These are phyloP conservation scores for Fallopia convolvulus DNA, from an alignment of 148 eudicot species.

Conservation along the genomic window DNA sequence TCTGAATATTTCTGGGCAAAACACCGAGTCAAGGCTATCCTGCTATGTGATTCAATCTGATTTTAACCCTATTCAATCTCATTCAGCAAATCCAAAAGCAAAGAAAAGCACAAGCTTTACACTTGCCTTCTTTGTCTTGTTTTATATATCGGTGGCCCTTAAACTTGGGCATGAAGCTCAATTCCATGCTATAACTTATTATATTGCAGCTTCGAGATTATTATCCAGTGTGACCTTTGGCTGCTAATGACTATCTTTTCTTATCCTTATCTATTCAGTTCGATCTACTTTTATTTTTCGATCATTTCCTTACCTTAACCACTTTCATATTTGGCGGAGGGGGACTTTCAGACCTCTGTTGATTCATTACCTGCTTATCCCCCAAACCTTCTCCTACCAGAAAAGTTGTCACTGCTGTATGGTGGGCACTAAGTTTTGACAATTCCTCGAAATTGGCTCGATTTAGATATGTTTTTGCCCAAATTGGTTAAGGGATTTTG, in stretches of 20 bases:
- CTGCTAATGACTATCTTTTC: neutral
- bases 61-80: neutral
- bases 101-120: neutral
- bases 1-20: too few relatives aligned
- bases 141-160: neutral
- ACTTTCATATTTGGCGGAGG: neutral
- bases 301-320: neutral
- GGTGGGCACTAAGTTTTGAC: neutral
- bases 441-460: too few relatives aligned
- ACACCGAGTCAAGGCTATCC: too few relatives aligned
- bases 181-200: neutral
- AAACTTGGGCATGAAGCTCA: neutral
- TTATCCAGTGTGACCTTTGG: neutral
- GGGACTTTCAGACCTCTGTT: neutral
- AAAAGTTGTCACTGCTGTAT: neutral
- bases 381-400: neutral
- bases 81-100: neutral
- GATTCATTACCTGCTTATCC: neutral
- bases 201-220: neutral
- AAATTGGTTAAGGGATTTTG: too few relatives aligned
- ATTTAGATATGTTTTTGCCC: too few relatives aligned
- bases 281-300: slow-evolving; percentile 2
- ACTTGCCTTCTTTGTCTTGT: neutral
- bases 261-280: neutral
- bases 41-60: neutral